Percentiles rank a stretch among this genome's conserved stretches.
Conservation (phyloP, 2,329 filamentous ascomycete genomes). For the Fusarium sp. region DNA sequence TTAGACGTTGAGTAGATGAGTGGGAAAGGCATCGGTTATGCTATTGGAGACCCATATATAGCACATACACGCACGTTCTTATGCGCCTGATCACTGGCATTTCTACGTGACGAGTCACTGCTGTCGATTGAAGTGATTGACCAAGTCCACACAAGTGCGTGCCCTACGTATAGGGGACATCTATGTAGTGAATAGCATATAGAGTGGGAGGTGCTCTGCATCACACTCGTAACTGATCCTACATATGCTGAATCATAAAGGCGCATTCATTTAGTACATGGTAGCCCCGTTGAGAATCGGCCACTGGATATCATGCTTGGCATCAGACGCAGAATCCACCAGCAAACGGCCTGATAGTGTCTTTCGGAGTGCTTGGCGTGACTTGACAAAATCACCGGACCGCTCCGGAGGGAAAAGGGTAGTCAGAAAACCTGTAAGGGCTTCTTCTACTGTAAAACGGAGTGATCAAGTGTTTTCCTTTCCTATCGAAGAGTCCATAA, state of each 20-base stretch:
- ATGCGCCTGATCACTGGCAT: not conserved
- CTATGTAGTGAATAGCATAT: not conserved
- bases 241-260: not conserved
- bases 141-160: not conserved
- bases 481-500: too few relatives aligned
- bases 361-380: not conserved
- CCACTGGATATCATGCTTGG: not conserved
- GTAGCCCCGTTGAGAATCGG: not conserved
- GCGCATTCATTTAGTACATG: not conserved
- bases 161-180: not conserved
- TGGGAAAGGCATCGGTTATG: not conserved
- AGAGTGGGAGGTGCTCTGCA: not conserved
- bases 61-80: not conserved
- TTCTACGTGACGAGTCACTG: not conserved
- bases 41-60: not conserved
- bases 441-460: too few relatives aligned
- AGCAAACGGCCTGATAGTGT: not conserved
- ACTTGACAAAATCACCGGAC: too few relatives aligned
- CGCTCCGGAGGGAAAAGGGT: too few relatives aligned
- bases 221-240: not conserved
- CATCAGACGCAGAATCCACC: not conserved
- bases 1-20: not conserved
- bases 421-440: too few relatives aligned
- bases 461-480: too few relatives aligned
- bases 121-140: not conserved